phyloP scores from a whole-genome alignment of 2,329 filamentous ascomycete genomes.

The Cercospora brassicicola region DNA sequence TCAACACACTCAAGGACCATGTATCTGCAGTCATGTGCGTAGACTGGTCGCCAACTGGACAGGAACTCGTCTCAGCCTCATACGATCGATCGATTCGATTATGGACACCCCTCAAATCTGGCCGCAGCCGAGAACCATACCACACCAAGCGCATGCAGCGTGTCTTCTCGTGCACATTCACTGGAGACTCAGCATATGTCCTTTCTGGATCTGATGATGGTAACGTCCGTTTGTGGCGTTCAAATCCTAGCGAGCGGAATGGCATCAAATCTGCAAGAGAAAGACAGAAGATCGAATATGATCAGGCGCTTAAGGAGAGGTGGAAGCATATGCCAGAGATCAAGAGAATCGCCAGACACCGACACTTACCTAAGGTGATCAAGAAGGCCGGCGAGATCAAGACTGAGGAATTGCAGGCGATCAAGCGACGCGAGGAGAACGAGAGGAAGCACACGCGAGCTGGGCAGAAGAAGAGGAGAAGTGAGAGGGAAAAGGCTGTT shows the following conservation, averaged over 20 bases:
- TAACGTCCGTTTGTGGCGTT: conserved; percentile 85
- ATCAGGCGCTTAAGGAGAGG: conserved; percentile 75
- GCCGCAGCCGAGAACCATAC: conserved; percentile 89
- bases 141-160: conserved; percentile 98
- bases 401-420: conserved; percentile 77
- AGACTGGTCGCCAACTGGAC: conserved; percentile 89
- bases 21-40: conserved; percentile 94
- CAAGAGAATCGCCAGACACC: conserved; percentile 81
- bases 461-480: conserved; percentile 69
- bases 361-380: conserved; percentile 86
- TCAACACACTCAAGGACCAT: conserved; percentile 88
- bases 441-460: conserved; percentile 88
- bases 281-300: conserved; percentile 86
- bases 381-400: conserved; percentile 98
- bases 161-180: conserved; percentile 81
- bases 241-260: conserved; percentile 77
- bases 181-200: conserved; percentile 84
- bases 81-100: conserved; percentile 86
- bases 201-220: conserved; percentile 92
- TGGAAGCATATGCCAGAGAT: conserved; percentile 98
- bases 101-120: conserved; percentile 69
- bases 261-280: conserved; percentile 84
- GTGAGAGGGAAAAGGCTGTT: conserved; percentile 91
- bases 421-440: conserved; percentile 92
- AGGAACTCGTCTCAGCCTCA: conserved; percentile 86